These are phyloP conservation scores for Carex parvula DNA, from an alignment of 176 grass and related monocot species.

Conservation along the genomic window DNA sequence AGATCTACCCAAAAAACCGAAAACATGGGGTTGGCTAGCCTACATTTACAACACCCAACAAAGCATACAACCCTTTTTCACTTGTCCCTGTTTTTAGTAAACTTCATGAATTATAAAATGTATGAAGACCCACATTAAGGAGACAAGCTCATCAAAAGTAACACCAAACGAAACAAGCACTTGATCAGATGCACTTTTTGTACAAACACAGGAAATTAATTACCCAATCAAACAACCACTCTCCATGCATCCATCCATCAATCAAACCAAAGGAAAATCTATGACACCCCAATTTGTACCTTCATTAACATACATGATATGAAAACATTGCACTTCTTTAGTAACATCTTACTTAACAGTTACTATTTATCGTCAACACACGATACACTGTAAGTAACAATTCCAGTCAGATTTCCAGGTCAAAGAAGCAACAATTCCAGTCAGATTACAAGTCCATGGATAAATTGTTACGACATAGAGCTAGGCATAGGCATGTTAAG, in stretches of 20 bases:
- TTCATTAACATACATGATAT: background rate
- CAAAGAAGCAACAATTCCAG: constrained; percentile 22
- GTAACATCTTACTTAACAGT: background rate
- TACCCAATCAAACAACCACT: constrained; percentile 18
- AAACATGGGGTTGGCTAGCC: background rate
- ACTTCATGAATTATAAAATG: constrained; percentile 20
- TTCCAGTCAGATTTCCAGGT: constrained; percentile 20
- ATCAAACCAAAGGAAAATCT: constrained; percentile 8
- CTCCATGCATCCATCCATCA: background rate
- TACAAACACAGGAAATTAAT: constrained; percentile 23
- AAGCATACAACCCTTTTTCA: constrained; percentile 19
- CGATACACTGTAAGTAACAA: background rate
- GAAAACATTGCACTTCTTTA: background rate
- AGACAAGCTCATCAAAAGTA: constrained; percentile 25
- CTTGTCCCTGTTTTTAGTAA: constrained; percentile 8
- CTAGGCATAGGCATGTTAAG: constrained; percentile 51
- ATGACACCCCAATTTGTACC: constrained; percentile 15
- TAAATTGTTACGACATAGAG: constrained; percentile 12
- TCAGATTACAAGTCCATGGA: background rate
- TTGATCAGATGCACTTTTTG: constrained; percentile 22
- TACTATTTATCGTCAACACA: background rate
- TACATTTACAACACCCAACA: constrained; percentile 14
- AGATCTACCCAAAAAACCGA: constrained; percentile 1
- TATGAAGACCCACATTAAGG: constrained; percentile 26
- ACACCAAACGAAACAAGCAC: constrained; percentile 18